These are phyloP conservation scores for Pythium aristosporum DNA, from an alignment of 352 stramenopile genomes.

Conservation along the genomic window DNA sequence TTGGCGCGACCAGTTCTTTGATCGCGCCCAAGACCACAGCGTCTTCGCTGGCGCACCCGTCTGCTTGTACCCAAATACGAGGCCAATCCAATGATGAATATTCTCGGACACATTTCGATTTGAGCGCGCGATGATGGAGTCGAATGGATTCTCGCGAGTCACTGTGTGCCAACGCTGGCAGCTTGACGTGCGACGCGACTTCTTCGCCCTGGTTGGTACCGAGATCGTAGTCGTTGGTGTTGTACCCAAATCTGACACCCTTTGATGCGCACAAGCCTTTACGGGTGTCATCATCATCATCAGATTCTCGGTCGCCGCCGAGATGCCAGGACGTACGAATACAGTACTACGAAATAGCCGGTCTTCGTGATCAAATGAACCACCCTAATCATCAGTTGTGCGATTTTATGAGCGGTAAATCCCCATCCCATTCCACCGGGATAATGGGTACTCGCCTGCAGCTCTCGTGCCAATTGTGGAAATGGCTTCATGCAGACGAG, in stretches of 20 bases:
- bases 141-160: conserved; percentile 94
- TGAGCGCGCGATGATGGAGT: conserved; percentile 92
- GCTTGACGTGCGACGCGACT: conserved; percentile 88
- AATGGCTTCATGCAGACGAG: conserved; percentile 93
- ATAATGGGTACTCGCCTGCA: conserved; percentile 34
- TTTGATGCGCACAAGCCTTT: too few relatives aligned
- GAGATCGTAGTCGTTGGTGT: conserved; percentile 68
- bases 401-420: neutral
- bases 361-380: conserved; percentile 93
- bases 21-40: conserved; percentile 79
- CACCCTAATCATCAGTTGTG: conserved; percentile 30
- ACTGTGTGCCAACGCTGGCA: conserved; percentile 93
- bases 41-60: conserved; percentile 87
- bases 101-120: conserved; percentile 96
- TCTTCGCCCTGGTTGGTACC: conserved; percentile 81
- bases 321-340: conserved; percentile 93
- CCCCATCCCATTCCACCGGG: too few relatives aligned
- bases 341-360: conserved; percentile 95
- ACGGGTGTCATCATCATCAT: too few relatives aligned
- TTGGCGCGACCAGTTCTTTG: conserved; percentile 86
- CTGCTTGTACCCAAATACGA: conserved; percentile 97
- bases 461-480: conserved; percentile 56
- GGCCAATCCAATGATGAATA: conserved; percentile 98
- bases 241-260: conserved; percentile 82
- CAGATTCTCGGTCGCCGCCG: conserved; percentile 91